Evolutionary conservation across 441 rosid genomes (phyloP).

Genomic region (Omphalea diandra): DNA sequence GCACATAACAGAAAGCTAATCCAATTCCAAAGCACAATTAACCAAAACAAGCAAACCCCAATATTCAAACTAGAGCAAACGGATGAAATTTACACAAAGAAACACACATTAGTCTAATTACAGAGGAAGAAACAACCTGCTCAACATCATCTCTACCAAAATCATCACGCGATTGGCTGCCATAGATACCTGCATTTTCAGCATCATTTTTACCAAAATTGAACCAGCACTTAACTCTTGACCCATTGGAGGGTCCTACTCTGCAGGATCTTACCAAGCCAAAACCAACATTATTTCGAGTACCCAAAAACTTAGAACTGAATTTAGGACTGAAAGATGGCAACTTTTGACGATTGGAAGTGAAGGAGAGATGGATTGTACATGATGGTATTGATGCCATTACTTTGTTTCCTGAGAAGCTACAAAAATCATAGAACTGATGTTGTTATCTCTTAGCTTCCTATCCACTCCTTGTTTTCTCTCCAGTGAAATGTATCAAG

Average conservation of each 20-base stretch:
- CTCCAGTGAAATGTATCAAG: background rate
- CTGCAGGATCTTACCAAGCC: constrained; percentile 35
- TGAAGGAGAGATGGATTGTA: constrained; percentile 28
- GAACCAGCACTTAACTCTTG: constrained; percentile 74
- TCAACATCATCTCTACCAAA: constrained; percentile 91
- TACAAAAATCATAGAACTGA: constrained; percentile 2
- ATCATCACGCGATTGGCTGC: constrained; percentile 80
- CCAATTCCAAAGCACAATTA: background rate
- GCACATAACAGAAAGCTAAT: background rate
- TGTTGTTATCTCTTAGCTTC: constrained; percentile 16
- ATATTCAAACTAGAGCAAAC: background rate
- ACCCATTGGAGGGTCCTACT: constrained; percentile 74
- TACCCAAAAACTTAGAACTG: constrained; percentile 56
- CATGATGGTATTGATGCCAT: constrained; percentile 63
- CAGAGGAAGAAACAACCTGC: constrained; percentile 43
- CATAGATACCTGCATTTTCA: constrained; percentile 90
- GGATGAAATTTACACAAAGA: background rate
- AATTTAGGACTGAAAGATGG: constrained; percentile 31
- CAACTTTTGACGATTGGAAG: constrained; percentile 35
- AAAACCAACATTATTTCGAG: constrained; percentile 25
- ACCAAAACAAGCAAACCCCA: background rate
- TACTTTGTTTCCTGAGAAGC: background rate
- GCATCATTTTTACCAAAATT: constrained; percentile 87
- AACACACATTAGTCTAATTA: background rate
- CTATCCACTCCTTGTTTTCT: constrained; percentile 29